Evolutionary conservation across 306 rosid species (phyloP).

Genomic region (Fagus crenata): DNA sequence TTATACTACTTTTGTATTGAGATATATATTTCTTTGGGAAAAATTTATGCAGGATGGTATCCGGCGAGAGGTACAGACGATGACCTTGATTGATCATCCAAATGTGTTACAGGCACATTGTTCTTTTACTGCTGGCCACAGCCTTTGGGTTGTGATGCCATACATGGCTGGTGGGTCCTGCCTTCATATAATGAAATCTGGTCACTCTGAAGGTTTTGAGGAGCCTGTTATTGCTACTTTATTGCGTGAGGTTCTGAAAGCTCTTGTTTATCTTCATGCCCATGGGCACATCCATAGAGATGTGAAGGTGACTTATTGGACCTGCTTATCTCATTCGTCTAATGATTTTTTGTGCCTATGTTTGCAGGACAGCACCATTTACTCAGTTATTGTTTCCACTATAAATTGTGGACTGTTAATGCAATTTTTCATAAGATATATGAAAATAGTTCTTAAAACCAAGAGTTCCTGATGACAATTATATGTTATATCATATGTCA

Average conservation of each 20-base stretch:
- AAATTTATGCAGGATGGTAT: constrained; percentile 80
- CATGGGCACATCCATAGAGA: constrained; percentile 97
- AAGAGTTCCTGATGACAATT: constrained; percentile 18
- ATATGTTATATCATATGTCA: neutral
- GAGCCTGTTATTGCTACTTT: constrained; percentile 90
- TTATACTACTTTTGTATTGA: neutral
- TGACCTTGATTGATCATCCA: constrained; percentile 83
- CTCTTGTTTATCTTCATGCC: constrained; percentile 92
- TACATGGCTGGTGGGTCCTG: constrained; percentile 98
- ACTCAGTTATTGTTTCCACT: neutral
- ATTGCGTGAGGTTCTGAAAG: constrained; percentile 86
- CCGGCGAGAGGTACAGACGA: constrained; percentile 83
- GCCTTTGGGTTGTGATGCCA: constrained; percentile 99
- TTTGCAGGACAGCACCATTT: neutral
- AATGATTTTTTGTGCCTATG: neutral
- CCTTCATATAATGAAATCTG: constrained; percentile 90
- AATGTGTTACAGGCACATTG: constrained; percentile 86
- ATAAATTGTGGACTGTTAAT: constrained; percentile 8
- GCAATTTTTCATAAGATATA: neutral
- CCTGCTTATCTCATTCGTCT: constrained; percentile 16
- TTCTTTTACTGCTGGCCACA: constrained; percentile 85
- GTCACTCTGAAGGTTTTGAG: constrained; percentile 82
- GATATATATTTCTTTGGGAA: constrained; percentile 16
- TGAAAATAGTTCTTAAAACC: neutral
- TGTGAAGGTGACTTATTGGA: constrained; percentile 65